Conservation (phyloP, 129 eudicot genomes). For the Smallanthus sonchifolius region DNA sequence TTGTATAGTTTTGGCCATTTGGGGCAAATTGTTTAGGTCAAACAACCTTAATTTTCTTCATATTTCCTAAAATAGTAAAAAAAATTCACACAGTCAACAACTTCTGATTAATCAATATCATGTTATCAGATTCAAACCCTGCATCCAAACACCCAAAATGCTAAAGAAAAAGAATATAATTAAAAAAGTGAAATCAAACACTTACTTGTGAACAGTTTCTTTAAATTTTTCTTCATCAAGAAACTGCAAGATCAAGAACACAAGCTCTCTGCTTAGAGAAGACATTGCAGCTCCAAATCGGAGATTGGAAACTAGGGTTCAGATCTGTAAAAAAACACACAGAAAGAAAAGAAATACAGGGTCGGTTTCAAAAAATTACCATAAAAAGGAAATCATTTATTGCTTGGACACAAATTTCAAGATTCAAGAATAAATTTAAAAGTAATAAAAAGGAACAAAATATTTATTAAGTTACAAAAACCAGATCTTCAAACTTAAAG, state of each 20-base stretch:
- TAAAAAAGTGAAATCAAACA: constrained; percentile 2
- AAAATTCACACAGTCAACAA: neutral
- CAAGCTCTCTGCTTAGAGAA: constrained; percentile 88
- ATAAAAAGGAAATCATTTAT: constrained; percentile 23
- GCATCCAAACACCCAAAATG: constrained; percentile 10
- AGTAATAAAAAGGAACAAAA: neutral
- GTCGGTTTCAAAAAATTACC: constrained; percentile 36
- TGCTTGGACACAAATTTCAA: constrained; percentile 43
- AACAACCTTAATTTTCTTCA: neutral
- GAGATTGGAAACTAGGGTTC: constrained; percentile 36
- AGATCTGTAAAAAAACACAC: constrained; percentile 56
- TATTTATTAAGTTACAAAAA: constrained; percentile 5
- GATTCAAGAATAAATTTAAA: constrained; percentile 21
- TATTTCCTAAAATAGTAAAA: neutral
- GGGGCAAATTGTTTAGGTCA: neutral
- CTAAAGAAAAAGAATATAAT: neutral
- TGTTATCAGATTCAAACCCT: constrained; percentile 7
- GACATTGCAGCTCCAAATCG: constrained; percentile 57
- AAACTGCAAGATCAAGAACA: constrained; percentile 86
- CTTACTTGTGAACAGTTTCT: constrained; percentile 94
- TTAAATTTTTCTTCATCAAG: constrained; percentile 92
- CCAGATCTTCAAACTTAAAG: constrained; percentile 2
- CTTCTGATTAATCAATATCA: neutral
- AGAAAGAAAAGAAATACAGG: constrained; percentile 31
- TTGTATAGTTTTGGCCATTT: neutral